These are phyloP conservation scores for Blastobotrys malaysiensis DNA, from an alignment of 1,139 yeast genomes.

Conservation along the genomic window DNA sequence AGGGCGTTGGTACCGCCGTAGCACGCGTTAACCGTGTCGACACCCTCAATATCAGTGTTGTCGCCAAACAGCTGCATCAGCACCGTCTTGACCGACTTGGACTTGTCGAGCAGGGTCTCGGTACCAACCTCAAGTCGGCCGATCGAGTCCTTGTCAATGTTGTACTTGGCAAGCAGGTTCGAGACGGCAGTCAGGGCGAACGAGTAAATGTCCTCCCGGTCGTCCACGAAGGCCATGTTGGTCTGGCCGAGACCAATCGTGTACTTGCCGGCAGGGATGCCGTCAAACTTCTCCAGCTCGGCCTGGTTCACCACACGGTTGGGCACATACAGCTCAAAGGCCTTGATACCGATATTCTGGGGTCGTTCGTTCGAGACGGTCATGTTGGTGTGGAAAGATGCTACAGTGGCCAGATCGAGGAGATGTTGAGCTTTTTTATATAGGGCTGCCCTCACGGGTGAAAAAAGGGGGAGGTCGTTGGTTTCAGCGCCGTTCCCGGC, in stretches of 20 bases:
- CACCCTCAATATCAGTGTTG: slow-evolving; percentile 89
- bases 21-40: slow-evolving; percentile 96
- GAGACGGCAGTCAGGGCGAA: slow-evolving; percentile 79
- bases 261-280: slow-evolving; percentile 90
- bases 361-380: slow-evolving; percentile 35
- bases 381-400: not conserved
- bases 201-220: slow-evolving; percentile 95
- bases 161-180: slow-evolving; percentile 70
- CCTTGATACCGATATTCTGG: slow-evolving; percentile 91
- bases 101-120: slow-evolving; percentile 93
- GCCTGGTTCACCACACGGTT: slow-evolving; percentile 62
- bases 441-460: not conserved
- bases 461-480: not conserved
- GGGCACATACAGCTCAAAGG: slow-evolving; percentile 88
- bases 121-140: slow-evolving; percentile 99
- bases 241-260: slow-evolving; percentile 99
- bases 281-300: slow-evolving; percentile 79
- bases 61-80: slow-evolving; percentile 91
- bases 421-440: not conserved
- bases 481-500: not conserved
- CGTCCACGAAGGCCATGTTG: slow-evolving; percentile 95
- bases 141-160: slow-evolving; percentile 70
- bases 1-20: slow-evolving; percentile 98
- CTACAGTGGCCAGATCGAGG: not conserved
- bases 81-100: slow-evolving; percentile 94